A percentile compares a stretch with the other conserved stretches of the same genome.
Evolutionary conservation across 2,329 filamentous ascomycete species (phyloP).

Genomic region (Mycogone perniciosa): DNA sequence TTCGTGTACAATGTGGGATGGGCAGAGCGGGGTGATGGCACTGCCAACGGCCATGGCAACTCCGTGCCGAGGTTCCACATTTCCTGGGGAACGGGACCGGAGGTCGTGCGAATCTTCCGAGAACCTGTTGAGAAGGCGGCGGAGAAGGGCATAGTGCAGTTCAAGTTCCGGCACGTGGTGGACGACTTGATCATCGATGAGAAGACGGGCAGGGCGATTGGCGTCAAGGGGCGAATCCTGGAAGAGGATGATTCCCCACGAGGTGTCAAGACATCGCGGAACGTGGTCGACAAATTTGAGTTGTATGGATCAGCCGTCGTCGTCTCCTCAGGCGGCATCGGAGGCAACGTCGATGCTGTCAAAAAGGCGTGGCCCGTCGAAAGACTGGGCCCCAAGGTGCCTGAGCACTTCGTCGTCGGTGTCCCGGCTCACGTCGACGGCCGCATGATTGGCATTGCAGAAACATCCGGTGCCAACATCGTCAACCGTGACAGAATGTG

Average conservation of each 20-base stretch:
- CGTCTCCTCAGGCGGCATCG: slow-evolving; percentile 53
- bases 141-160: slow-evolving; percentile 46
- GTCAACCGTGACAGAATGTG: slow-evolving; percentile 60
- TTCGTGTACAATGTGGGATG: slow-evolving; percentile 52
- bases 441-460: slow-evolving; percentile 53
- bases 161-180: slow-evolving; percentile 51
- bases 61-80: slow-evolving; percentile 58
- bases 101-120: slow-evolving; percentile 51
- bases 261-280: slow-evolving; percentile 47
- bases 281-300: slow-evolving; percentile 45
- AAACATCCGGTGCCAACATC: slow-evolving; percentile 45
- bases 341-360: slow-evolving; percentile 55
- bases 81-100: slow-evolving; percentile 56
- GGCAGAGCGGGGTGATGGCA: slow-evolving; percentile 54
- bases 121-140: slow-evolving; percentile 50
- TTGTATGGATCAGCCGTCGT: slow-evolving; percentile 46
- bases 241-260: slow-evolving; percentile 43
- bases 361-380: slow-evolving; percentile 53
- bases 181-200: slow-evolving; percentile 51
- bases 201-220: slow-evolving; percentile 41
- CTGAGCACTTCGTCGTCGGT: slow-evolving; percentile 51
- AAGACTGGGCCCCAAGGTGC: slow-evolving; percentile 49
- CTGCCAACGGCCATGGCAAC: slow-evolving; percentile 53
- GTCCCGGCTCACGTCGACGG: slow-evolving; percentile 60
- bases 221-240: slow-evolving; percentile 48